phyloP scores from a whole-genome alignment of 345 rosid genomes.

The Eucalyptus regnans region DNA sequence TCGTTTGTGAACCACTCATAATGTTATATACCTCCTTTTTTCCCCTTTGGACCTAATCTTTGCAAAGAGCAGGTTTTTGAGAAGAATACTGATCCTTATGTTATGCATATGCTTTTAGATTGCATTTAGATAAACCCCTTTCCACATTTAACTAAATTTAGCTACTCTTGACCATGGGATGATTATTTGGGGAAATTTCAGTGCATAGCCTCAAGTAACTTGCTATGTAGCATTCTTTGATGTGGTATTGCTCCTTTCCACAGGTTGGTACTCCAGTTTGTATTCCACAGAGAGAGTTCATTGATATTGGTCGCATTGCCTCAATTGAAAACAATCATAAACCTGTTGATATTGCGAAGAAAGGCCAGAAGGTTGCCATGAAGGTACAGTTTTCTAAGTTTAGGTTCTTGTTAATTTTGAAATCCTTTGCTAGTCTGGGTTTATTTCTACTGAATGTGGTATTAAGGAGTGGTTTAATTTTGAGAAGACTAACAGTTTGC shows the following conservation, averaged over 20 bases:
- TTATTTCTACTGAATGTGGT: background rate
- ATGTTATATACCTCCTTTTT: background rate
- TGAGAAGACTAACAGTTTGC: background rate
- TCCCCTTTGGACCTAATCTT: background rate
- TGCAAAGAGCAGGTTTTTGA: background rate
- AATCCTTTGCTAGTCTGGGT: background rate
- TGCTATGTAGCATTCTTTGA: background rate
- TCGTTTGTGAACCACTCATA: background rate
- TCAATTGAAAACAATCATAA: constrained; percentile 73
- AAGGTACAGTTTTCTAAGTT: constrained; percentile 35
- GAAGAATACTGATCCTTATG: background rate
- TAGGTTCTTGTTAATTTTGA: background rate
- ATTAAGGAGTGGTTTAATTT: background rate
- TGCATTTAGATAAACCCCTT: background rate
- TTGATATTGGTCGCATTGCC: constrained; percentile 80
- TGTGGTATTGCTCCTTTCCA: background rate
- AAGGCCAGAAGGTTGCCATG: constrained; percentile 69
- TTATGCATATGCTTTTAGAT: background rate
- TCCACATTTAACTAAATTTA: background rate
- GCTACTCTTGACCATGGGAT: background rate
- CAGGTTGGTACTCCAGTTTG: constrained; percentile 95
- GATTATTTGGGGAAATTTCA: background rate
- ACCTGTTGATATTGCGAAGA: constrained; percentile 74
- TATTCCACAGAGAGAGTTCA: constrained; percentile 65
- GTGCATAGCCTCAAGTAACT: background rate